Evolutionary conservation across 169 alveolate genomes (phyloP), one percentile per base, ranked within the genome.

Genomic region (Cryptosporidium ryanae): DNA sequence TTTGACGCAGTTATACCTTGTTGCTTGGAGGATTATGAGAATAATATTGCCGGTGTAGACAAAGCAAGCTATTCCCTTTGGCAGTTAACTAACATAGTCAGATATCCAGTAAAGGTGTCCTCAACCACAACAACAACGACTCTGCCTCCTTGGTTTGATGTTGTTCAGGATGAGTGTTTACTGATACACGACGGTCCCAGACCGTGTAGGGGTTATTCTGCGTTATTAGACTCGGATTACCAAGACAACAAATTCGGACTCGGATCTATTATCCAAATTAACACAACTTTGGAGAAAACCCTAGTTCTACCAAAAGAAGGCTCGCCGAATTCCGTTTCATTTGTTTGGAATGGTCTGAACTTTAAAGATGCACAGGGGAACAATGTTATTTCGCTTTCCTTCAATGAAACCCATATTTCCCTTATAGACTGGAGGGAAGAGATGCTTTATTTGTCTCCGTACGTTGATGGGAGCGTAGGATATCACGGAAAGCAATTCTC

Each of bases 91-190:
- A 76, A 76, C 17, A 57, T 25, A 7, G 71, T 76, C 25, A 23
- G 38, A 21, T 68, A 68, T 29, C 83, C 83, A n/a, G 55, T 68
- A 2, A 50, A 46, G 23, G 52, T 68, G 5, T 68, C 83, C 8
- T 52, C 83, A 52, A 52, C 87, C 7, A 76, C 87, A 5, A 76
- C 84, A 23, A 76, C 87, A 17, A 76, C 87, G 15, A 76, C 87
- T 21, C n/a, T 27, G 6, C 29, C 46, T 17, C 87, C 87, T n/a
- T 76, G 87, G 87, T 76, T 38, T 43, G 54, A 65, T 5, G 71
- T 44, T 29, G 64, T 76, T 61, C 34, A 55, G 31, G 87, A 76
- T 8, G 64, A 76, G 21, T 76, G 87, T 44, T 21, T 25, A 23
- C 52, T 76, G 1, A 6, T n/a, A n/a, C 21, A n/a, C 13, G 29